phyloP scores from a whole-genome alignment of 2,329 filamentous ascomycete species.

The Neopestalotiopsis sp. region DNA sequence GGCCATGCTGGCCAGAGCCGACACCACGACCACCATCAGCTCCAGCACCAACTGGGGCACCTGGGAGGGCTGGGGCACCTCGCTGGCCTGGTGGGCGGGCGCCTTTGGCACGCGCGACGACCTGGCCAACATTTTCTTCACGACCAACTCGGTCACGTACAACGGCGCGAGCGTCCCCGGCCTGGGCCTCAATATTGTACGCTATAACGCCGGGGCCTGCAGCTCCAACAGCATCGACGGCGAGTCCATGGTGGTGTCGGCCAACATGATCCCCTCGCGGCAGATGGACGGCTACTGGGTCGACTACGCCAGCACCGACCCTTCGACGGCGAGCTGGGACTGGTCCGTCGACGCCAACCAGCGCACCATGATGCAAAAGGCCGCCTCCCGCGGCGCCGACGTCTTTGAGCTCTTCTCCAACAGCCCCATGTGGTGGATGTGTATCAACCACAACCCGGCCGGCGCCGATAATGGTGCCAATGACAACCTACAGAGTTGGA shows the following conservation, averaged over 20 bases:
- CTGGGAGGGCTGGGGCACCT: slow-evolving; percentile 50
- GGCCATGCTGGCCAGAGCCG: slow-evolving; percentile 24
- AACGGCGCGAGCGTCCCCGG: slow-evolving; percentile 40
- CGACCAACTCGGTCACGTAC: slow-evolving; percentile 34
- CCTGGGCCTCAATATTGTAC: slow-evolving; percentile 46
- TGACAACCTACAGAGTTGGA: slow-evolving; percentile 46
- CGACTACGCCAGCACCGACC: slow-evolving; percentile 40
- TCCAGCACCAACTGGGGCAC: slow-evolving; percentile 41
- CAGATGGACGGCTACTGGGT: slow-evolving; percentile 47
- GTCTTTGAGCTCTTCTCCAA: slow-evolving; percentile 51
- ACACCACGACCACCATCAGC: slow-evolving; percentile 38
- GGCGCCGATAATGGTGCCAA: slow-evolving; percentile 38
- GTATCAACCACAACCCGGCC: slow-evolving; percentile 46
- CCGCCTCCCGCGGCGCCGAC: slow-evolving; percentile 39
- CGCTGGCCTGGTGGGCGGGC: slow-evolving; percentile 49
- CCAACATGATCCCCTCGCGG: slow-evolving; percentile 42
- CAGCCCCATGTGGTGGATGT: slow-evolving; percentile 52
- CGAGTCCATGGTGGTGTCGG: slow-evolving; percentile 40
- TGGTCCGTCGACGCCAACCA: slow-evolving; percentile 47
- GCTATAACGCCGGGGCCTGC: slow-evolving; percentile 48
- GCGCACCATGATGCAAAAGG: slow-evolving; percentile 43
- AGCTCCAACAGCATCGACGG: slow-evolving; percentile 40
- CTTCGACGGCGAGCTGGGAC: slow-evolving; percentile 42
- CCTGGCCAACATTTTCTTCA: slow-evolving; percentile 47
- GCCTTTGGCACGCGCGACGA: slow-evolving; percentile 46